Evolutionary conservation across 2,329 filamentous ascomycete genomes (phyloP), one percentile per base, ranked within the genome.

Genomic region (Apiospora koreana): DNA sequence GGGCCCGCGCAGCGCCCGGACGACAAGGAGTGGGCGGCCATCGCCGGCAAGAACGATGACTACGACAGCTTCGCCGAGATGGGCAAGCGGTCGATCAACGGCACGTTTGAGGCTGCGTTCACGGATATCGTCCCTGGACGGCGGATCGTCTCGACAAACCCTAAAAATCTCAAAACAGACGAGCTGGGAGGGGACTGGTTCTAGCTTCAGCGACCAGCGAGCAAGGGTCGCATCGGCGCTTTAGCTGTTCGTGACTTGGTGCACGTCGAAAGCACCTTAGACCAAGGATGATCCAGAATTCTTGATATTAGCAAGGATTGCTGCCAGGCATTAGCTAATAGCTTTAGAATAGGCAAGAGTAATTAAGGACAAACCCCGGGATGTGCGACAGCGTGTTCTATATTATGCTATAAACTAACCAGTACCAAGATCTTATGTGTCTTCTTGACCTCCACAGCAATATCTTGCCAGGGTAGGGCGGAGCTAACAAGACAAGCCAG

Each of bases 21-120:
- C 64, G 64, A 45, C 23, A 12, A 2, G 23, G 64, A 66, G 23
- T 66, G 64, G 64, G 64, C 64, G 41, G 64, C 64, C 41, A 6
- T 66, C 43, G 41, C 43, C 23, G n/a, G 18, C 12, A 16, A 14
- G 18, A 28, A 50, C 3, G 50, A 31, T 6, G 64, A 45, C 1
- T 66, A 66, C 7, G 64, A 66, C 14, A 66, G 64, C 28, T 45
- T 66, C 64, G 41, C 41, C 23, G 64, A 45, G 64, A 66, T 66
- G 41, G 64, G 64, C 64, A 45, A 31, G 64, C 64, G 64, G 12
- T 66, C 64, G 14, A 45, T 66, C 64, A 66, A 66, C 41, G 64
- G 64, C 10, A 66, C 64, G 12, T 66, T 66, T n/a, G 64, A 66
- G 43, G 43, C 10, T 2, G 64, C 64, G 14, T 66, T 66, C 23